These are phyloP conservation scores for Candida manassasensis DNA, from an alignment of 805 yeast species.

Conservation along the genomic window DNA sequence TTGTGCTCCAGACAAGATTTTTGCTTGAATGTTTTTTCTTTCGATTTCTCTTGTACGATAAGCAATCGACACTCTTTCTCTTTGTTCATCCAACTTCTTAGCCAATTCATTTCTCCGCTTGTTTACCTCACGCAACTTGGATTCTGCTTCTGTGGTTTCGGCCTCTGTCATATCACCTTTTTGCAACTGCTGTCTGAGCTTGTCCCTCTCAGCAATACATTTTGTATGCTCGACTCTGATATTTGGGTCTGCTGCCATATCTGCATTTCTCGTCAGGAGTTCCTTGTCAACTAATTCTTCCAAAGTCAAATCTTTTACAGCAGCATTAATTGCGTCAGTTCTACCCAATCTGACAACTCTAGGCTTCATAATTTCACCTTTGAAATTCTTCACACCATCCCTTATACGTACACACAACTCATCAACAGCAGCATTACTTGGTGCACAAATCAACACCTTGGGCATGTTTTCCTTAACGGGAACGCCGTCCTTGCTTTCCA, in stretches of 20 bases:
- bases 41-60: conserved; percentile 74
- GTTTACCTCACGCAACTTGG: conserved; percentile 51
- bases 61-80: conserved; percentile 68
- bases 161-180: conserved; percentile 30
- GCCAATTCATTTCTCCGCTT: conserved; percentile 65
- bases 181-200: conserved; percentile 38
- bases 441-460: conserved; percentile 88
- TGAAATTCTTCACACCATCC: conserved; percentile 57
- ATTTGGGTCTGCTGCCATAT: conserved; percentile 39
- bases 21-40: conserved; percentile 68
- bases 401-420: conserved; percentile 82
- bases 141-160: conserved; percentile 43
- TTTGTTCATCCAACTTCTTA: conserved; percentile 66
- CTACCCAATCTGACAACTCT: conserved; percentile 83
- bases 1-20: conserved; percentile 68
- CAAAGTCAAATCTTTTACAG: conserved; percentile 76
- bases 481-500: conserved; percentile 23
- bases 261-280: conserved; percentile 36
- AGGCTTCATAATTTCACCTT: conserved; percentile 54
- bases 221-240: conserved; percentile 48
- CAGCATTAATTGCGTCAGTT: conserved; percentile 77
- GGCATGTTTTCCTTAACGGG: conserved; percentile 22
- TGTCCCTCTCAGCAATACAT: conserved; percentile 55
- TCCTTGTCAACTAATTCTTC: conserved; percentile 79
- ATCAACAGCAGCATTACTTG: conserved; percentile 98